Evolutionary conservation across 2,329 filamentous ascomycete genomes (phyloP).

Genomic region (Pseudocercospora fijiensis): DNA sequence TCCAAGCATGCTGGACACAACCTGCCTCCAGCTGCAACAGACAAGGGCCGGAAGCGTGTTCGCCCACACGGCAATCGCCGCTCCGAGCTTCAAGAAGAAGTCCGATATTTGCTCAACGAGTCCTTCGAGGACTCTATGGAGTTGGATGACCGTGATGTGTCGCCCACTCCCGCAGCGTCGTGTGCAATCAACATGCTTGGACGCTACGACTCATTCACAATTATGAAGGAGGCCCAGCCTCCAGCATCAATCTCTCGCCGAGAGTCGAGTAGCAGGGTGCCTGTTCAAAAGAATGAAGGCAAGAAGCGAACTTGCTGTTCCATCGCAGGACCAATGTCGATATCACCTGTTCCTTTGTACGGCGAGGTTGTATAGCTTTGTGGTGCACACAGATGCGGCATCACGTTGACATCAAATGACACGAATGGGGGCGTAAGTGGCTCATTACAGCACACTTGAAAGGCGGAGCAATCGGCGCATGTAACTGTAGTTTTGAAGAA

Average conservation of each 20-base stretch:
- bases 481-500: constrained; percentile 6
- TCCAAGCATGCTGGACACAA: constrained; percentile 29
- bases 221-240: constrained; percentile 29
- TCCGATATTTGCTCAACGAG: constrained; percentile 37
- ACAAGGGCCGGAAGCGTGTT: constrained; percentile 35
- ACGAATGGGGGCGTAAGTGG: constrained; percentile 3
- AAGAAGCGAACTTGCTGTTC: constrained; percentile 39
- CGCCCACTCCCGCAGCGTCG: constrained; percentile 31
- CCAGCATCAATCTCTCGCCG: constrained; percentile 26
- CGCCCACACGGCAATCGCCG: constrained; percentile 35
- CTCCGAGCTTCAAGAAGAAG: constrained; percentile 39
- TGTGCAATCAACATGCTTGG: constrained; percentile 32
- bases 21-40: constrained; percentile 15
- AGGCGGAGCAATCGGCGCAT: neutral
- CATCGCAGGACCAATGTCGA: constrained; percentile 24
- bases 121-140: constrained; percentile 32
- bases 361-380: constrained; percentile 23
- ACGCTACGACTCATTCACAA: constrained; percentile 20
- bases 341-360: constrained; percentile 29
- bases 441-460: constrained; percentile 4
- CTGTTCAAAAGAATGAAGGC: constrained; percentile 36
- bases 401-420: constrained; percentile 8
- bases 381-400: neutral
- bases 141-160: constrained; percentile 30
- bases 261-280: constrained; percentile 26